Percentiles rank a stretch among this genome's conserved stretches.
These are phyloP conservation scores for Gaultheria prostrata DNA, from an alignment of 148 eudicot genomes.

Conservation along the genomic window DNA sequence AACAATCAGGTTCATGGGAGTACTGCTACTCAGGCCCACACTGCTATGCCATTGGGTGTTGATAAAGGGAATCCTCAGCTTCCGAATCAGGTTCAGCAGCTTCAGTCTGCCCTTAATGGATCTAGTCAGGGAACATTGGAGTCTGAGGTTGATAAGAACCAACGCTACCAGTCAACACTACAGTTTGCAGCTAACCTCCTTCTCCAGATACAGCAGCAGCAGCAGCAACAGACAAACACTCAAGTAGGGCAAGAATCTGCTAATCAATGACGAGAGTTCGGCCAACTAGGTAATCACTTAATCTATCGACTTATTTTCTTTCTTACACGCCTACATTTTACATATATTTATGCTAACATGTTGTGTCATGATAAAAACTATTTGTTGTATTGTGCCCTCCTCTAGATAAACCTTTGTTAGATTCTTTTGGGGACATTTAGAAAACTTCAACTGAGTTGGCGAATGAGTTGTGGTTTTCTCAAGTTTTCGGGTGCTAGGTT, in stretches of 20 bases:
- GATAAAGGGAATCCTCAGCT: conserved; percentile 32
- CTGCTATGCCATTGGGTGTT: conserved; percentile 28
- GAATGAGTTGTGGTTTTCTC: background rate
- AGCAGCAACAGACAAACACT: conserved; percentile 44
- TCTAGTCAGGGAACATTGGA: conserved; percentile 45
- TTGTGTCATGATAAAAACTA: background rate
- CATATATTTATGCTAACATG: background rate
- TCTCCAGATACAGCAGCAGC: conserved; percentile 69
- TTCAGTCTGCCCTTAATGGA: conserved; percentile 42
- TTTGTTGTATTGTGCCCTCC: background rate
- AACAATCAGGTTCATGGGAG: conserved; percentile 40
- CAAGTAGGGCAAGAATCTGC: conserved; percentile 48
- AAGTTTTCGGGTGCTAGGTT: conserved; percentile 8
- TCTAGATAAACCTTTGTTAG: background rate
- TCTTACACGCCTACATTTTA: background rate
- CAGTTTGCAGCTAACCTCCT: conserved; percentile 92
- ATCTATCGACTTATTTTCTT: background rate
- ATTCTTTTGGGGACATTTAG: background rate
- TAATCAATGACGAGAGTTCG: conserved; percentile 40
- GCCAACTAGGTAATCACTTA: conserved; percentile 39
- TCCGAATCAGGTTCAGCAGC: conserved; percentile 38
- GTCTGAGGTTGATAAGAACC: conserved; percentile 74
- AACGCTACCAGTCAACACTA: conserved; percentile 78
- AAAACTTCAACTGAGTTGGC: background rate
- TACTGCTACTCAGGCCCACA: conserved; percentile 31